Percentiles rank a stretch among this genome's conserved stretches.
These are phyloP conservation scores for Eustoma russellianum DNA, from an alignment of 257 asterid genomes.

Conservation along the genomic window DNA sequence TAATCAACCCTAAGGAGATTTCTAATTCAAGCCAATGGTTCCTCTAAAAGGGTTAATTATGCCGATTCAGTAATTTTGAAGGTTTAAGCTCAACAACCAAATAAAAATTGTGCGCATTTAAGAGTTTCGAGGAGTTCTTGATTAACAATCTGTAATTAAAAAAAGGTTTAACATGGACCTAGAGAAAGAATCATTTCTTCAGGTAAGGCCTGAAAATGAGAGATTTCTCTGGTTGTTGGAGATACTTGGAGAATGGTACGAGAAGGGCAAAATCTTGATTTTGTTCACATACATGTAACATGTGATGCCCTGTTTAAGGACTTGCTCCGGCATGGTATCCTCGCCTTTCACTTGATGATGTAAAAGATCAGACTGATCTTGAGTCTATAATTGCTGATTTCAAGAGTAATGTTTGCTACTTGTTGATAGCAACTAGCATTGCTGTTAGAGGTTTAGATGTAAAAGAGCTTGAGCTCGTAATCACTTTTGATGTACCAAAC, in stretches of 20 bases:
- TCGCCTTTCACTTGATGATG: not conserved
- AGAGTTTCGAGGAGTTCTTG: no score
- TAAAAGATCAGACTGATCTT: conserved; percentile 16
- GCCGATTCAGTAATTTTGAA: no score
- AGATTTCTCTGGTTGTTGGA: not conserved
- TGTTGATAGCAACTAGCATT: not conserved
- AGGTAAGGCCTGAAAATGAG: not conserved
- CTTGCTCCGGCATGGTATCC: not conserved
- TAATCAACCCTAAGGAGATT: no score
- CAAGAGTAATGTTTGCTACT: conserved; percentile 1
- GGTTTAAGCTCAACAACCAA: no score
- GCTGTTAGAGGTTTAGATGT: conserved; percentile 46
- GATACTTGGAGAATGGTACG: conserved; percentile 54
- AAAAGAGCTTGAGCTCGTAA: conserved; percentile 75
- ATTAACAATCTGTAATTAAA: no score
- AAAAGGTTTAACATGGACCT: no score
- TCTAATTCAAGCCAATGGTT: no score
- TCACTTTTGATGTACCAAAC: conserved; percentile 8
- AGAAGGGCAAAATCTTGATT: conserved; percentile 65
- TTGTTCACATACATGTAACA: not conserved
- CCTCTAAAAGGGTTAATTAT: no score
- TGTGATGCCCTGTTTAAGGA: not conserved
- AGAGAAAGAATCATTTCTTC: no score
- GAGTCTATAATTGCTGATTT: conserved; percentile 43
- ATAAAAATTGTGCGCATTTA: no score